Evolutionary conservation across 208 protist genomes (phyloP).

Genomic region (Trypanosoma caninum): DNA sequence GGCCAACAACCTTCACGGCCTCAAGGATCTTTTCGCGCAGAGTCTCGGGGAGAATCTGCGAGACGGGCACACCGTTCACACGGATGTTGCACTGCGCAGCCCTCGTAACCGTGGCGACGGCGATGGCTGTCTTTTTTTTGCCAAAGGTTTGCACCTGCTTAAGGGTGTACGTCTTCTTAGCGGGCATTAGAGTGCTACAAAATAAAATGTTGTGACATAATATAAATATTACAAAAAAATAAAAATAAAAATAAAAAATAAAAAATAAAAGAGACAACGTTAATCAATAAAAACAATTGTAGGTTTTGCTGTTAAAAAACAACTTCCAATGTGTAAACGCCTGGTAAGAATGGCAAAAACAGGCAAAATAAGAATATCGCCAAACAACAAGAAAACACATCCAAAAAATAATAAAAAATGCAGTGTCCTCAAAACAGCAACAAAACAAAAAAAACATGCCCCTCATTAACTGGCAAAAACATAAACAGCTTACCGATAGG

Average conservation of each 20-base stretch:
- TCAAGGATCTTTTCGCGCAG: slow-evolving; percentile 98
- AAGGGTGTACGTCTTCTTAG: slow-evolving; percentile 64
- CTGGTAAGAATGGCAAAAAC: too few species aligned
- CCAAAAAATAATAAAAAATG: too few species aligned
- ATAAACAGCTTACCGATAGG: slow-evolving; percentile 32
- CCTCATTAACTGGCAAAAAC: too few species aligned
- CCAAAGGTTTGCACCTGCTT: slow-evolving; percentile 94
- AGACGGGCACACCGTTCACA: slow-evolving; percentile 98
- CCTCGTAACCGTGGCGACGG: slow-evolving; percentile 96
- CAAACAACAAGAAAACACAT: too few species aligned
- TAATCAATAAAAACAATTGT: neutral
- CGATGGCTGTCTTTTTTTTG: slow-evolving; percentile 99
- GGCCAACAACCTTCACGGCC: slow-evolving; percentile 97
- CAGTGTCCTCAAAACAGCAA: too few species aligned
- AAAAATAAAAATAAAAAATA: slow-evolving; percentile 18
- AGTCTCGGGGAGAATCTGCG: slow-evolving; percentile 96
- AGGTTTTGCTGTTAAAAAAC: too few species aligned
- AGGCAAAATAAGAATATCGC: too few species aligned
- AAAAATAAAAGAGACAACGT: too few species aligned
- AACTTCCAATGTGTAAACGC: too few species aligned
- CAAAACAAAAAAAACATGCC: too few species aligned
- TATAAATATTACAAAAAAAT: slow-evolving; percentile 4
- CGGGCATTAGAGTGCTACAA: slow-evolving; percentile 45
- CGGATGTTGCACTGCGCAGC: slow-evolving; percentile 97
- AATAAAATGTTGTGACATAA: too few species aligned